Base-by-base conservation (phyloP, 805 yeast genomes). In the Saturnispora serradocipensis region DNA sequence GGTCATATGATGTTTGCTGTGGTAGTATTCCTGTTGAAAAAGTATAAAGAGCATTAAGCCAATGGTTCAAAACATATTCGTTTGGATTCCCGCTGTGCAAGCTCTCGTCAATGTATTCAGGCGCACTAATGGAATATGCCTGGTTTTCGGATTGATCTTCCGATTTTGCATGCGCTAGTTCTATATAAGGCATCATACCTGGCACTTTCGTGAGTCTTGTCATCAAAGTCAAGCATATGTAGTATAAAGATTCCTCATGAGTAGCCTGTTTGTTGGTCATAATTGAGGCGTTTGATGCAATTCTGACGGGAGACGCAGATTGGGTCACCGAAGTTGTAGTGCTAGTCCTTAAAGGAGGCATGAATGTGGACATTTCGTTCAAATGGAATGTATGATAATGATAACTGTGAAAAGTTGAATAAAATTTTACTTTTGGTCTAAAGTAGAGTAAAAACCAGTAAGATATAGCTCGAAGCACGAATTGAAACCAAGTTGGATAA, bases 1-100 rank as follows among this genome's bases (percentile, higher is more conserved):
- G 97, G 65, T 93, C 99, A 61, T 87, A 85, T 56, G 78, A 77
- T 54, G 78, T 75, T 56, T 77, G 80, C 5, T 86, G 86, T 4
- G 91, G 95, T 43, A 83, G 72, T 15, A 84, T 82, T 28, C 95
- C 95, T 54, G 85, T 86, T 46, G 85, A 80, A 67, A 80, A 86
- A 5, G 88, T 86, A 60, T 70, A 71, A 44, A 78, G 63, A 51
- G 73, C 72, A 56, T 68, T 73, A 48, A 54, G 59, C 69, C 69
- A 67, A 34, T 56, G 59, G 16, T 56, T 55, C 30, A 16, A 39
- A 40, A 38, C 42, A 5, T 18, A 38, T 38, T 38, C 42, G 20
- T 32, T 22, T 4, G 46, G 24, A 15, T 25, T 32, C 43, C 49
- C 49, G 18, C 28, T 20, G 22, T 38, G 42, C 22, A 36, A 22